These are phyloP conservation scores for Diversispora epigaea DNA, from an alignment of 192 early-diverging fungal genomes.

Conservation along the genomic window DNA sequence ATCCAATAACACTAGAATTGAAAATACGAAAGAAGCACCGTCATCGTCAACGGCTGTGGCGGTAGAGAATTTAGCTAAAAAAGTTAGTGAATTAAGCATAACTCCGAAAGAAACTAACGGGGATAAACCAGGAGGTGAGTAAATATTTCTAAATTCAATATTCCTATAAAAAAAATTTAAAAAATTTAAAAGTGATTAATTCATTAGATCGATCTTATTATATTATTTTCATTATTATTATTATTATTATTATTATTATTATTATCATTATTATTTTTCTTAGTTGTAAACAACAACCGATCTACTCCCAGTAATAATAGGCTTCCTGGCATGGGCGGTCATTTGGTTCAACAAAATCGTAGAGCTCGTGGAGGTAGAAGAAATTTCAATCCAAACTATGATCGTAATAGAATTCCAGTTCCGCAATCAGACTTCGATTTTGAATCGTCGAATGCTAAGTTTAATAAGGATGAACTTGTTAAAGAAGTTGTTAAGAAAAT, in stretches of 20 bases:
- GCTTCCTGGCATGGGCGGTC: conserved; percentile 54
- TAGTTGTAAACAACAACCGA: conserved; percentile 17
- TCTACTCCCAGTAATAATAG: conserved; percentile 42
- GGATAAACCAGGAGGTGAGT: background rate
- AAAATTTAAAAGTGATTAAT: background rate
- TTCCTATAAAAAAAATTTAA: background rate
- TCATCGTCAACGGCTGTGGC: conserved; percentile 46
- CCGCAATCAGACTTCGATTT: conserved; percentile 90
- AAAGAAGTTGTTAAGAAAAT: conserved; percentile 66
- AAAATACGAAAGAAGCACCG: conserved; percentile 43
- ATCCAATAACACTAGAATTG: conserved; percentile 32
- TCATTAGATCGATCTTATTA: background rate
- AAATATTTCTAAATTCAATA: no score
- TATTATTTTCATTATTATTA: background rate
- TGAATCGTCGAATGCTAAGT: conserved; percentile 92
- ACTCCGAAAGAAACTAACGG: conserved; percentile 29
- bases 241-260: background rate
- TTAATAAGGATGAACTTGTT: conserved; percentile 82
- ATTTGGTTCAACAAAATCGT: conserved; percentile 47
- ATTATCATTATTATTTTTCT: background rate
- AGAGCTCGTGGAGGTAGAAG: conserved; percentile 46
- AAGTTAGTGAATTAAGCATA: conserved; percentile 54
- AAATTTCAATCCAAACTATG: conserved; percentile 40
- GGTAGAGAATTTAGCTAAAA: conserved; percentile 56
- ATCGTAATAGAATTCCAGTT: conserved; percentile 45